Evolutionary conservation across 78 protist genomes (phyloP), one percentile per base, ranked within the genome.

Genomic region (Speleostelium caveatum): DNA sequence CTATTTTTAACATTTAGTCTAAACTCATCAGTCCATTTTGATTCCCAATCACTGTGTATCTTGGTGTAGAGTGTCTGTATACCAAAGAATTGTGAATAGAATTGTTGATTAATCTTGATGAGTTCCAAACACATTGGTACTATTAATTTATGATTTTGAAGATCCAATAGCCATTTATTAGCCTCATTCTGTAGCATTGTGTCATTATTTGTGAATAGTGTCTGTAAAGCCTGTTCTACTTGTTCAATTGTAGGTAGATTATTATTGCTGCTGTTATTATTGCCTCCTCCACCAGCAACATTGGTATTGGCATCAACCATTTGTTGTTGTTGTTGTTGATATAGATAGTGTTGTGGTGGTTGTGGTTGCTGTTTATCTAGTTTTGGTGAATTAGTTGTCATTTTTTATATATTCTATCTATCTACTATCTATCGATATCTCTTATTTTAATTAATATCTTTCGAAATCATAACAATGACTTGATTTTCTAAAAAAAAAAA

Each of bases 1-100:
- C 32, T 24, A 19, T 32, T 60, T 69, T 69, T 83, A 6, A 83
- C 30, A 0, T 45, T 42, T 2, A 59, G 1, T 33, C 90, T 49
- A 67, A 69, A 59, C 56, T 83, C 90, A 60, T 83, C 90, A 41
- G 17, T 38, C 90, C 90, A 83, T 26, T 62, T 45, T 10, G 90
- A 51, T 63, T 83, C 90, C 90, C 90, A 83, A 28, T 83, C 90
- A 1, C 60, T 28, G 49, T 83, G 90, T 30, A 83, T 69, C 61
- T 69, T 83, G 0, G 71, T 42, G 56, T 83, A 69, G 8, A 83
- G 49, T 69, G 90, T 83, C 75, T 83, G 90, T 2, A 83, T 55
- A 41, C 90, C 90, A 58, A 68, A 83, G 24, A 83, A 69, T 53
- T 83, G 90, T 38, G 79, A 69, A 41, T 41, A 83, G 33, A 69